These are phyloP conservation scores for Prunus yedoensis DNA, from an alignment of 331 rosid species.

Conservation along the genomic window DNA sequence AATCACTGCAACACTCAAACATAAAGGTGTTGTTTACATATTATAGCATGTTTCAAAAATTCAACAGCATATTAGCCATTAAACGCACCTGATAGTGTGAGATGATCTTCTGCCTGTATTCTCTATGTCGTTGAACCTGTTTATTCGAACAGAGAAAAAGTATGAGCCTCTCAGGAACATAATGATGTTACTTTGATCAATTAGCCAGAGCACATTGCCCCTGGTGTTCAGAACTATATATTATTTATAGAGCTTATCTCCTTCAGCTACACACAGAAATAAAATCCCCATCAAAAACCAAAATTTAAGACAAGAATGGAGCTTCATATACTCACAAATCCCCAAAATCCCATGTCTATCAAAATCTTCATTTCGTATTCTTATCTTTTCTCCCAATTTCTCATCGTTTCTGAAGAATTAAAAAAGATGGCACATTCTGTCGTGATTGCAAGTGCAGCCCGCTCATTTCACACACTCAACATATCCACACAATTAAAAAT, in stretches of 20 bases:
- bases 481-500: neutral
- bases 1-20: neutral
- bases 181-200: neutral
- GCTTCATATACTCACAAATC: neutral
- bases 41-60: neutral
- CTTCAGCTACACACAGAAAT: neutral
- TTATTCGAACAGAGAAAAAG: conserved; percentile 25
- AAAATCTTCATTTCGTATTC: neutral
- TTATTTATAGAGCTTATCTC: neutral
- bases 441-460: neutral
- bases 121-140: conserved; percentile 79
- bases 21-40: neutral
- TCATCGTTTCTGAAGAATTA: neutral
- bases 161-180: neutral
- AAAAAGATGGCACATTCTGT: neutral
- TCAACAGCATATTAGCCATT: conserved; percentile 4
- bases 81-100: conserved; percentile 62
- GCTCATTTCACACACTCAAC: neutral
- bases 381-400: neutral
- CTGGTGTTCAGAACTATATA: neutral
- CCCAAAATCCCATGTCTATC: neutral
- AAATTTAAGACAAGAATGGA: neutral
- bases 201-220: neutral
- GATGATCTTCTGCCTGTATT: conserved; percentile 69
- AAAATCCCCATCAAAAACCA: neutral